Evolutionary conservation across 495 filamentous ascomycete genomes (phyloP).

Genomic region (Penicillium simplicissimum): DNA sequence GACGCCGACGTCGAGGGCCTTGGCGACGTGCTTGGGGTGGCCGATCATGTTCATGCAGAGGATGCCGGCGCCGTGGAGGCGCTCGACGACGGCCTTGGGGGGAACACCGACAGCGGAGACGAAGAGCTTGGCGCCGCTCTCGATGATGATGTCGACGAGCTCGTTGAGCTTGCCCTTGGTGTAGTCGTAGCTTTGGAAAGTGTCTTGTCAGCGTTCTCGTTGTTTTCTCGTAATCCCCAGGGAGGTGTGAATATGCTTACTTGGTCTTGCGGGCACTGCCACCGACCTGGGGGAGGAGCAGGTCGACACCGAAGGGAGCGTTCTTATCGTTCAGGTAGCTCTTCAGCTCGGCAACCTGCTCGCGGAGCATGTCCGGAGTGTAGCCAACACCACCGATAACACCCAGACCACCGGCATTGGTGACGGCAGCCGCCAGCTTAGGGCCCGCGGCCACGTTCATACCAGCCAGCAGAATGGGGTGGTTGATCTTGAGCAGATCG

Average conservation of each 20-base stretch:
- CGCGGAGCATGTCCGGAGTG: slow-evolving; percentile 92
- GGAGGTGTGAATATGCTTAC: slow-evolving; percentile 46
- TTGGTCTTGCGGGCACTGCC: slow-evolving; percentile 93
- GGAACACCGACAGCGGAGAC: slow-evolving; percentile 96
- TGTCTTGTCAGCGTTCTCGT: slow-evolving; percentile 18
- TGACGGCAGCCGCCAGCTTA: slow-evolving; percentile 94
- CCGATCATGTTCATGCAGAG: slow-evolving; percentile 99
- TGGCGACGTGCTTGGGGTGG: slow-evolving; percentile 97
- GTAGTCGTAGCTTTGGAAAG: slow-evolving; percentile 96
- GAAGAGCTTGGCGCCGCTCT: slow-evolving; percentile 86
- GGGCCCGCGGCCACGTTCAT: slow-evolving; percentile 99
- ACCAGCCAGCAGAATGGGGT: slow-evolving; percentile 91
- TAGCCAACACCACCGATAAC: slow-evolving; percentile 97
- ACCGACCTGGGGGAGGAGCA: slow-evolving; percentile 91
- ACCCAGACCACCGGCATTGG: slow-evolving; percentile 94
- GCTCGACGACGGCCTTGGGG: slow-evolving; percentile 83
- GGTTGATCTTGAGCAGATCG: slow-evolving; percentile 95
- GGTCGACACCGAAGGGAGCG: slow-evolving; percentile 97
- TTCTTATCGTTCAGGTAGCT: slow-evolving; percentile 87
- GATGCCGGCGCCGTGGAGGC: slow-evolving; percentile 80
- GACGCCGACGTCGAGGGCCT: slow-evolving; percentile 83
- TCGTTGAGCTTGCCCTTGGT: slow-evolving; percentile 97
- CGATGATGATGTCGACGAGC: slow-evolving; percentile 88
- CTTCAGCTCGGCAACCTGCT: slow-evolving; percentile 95
- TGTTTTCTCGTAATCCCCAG: background rate